phyloP scores from a whole-genome alignment of 2,329 filamentous ascomycete species.

The Fusarium temperatum region DNA sequence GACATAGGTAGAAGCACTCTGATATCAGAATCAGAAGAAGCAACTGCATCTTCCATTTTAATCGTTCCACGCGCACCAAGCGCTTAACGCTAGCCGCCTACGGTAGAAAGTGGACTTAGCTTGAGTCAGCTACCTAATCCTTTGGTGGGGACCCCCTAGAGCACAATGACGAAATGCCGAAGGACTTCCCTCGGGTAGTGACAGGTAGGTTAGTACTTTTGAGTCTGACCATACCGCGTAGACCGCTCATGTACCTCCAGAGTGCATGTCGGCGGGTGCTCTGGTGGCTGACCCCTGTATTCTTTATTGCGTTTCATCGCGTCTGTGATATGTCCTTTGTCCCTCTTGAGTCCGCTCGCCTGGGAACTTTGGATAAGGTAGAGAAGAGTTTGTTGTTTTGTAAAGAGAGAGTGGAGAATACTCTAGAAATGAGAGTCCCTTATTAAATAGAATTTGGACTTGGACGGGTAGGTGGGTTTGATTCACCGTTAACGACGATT shows the following conservation, averaged over 20 bases:
- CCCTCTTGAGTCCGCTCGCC: background rate
- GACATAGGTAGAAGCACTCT: background rate
- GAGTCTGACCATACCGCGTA: background rate
- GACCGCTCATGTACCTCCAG: conserved; percentile 5
- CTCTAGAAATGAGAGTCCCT: background rate
- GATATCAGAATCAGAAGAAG: background rate
- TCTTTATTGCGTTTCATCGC: background rate
- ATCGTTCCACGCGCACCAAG: conserved; percentile 23
- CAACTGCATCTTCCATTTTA: conserved; percentile 1
- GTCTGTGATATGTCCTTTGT: background rate
- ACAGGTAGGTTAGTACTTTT: conserved; percentile 20
- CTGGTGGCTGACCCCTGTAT: conserved; percentile 8
- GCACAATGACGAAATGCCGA: conserved; percentile 30
- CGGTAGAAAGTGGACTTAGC: conserved; percentile 11
- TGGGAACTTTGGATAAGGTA: background rate
- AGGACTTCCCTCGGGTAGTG: conserved; percentile 11
- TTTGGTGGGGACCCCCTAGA: background rate
- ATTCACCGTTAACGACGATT: conserved; percentile 6
- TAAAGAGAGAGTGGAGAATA: background rate
- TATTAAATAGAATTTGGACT: background rate
- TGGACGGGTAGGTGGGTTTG: background rate
- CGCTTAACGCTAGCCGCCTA: conserved; percentile 13
- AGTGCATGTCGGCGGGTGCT: background rate
- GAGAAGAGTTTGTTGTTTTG: background rate
- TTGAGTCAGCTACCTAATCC: conserved; percentile 11